Evolutionary conservation across 768 basidiomycete species (phyloP).

Genomic region (Boletus rubescentipes): DNA sequence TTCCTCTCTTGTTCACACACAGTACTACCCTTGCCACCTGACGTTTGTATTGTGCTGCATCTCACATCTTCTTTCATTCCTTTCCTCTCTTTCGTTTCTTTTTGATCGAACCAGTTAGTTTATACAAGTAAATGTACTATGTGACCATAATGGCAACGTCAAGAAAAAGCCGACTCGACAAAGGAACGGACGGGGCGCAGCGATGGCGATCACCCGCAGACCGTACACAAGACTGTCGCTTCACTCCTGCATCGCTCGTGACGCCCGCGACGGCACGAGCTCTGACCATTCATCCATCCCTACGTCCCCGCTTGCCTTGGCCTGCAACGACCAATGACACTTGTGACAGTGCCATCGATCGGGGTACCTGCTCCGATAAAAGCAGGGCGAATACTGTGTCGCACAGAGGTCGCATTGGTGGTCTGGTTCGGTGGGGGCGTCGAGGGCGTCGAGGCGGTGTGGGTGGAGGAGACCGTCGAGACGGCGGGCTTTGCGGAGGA

Average conservation of each 20-base stretch:
- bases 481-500: slow-evolving; percentile 86
- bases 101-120: slow-evolving; percentile 17
- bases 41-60: slow-evolving; percentile 23
- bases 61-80: background rate
- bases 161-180: background rate
- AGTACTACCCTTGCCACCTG: slow-evolving; percentile 16
- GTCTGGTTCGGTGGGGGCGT: slow-evolving; percentile 24
- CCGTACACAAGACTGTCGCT: background rate
- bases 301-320: background rate
- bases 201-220: background rate
- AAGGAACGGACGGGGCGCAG: background rate
- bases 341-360: slow-evolving; percentile 42
- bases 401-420: slow-evolving; percentile 57
- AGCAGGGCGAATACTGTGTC: slow-evolving; percentile 74
- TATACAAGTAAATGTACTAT: slow-evolving; percentile 30
- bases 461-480: slow-evolving; percentile 69
- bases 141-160: slow-evolving; percentile 20
- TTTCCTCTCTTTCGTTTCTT: background rate
- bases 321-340: slow-evolving; percentile 36
- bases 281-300: slow-evolving; percentile 17
- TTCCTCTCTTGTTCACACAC: slow-evolving; percentile 1
- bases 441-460: slow-evolving; percentile 36
- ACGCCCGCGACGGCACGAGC: slow-evolving; percentile 5
- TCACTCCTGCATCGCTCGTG: slow-evolving; percentile 22
- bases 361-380: slow-evolving; percentile 48